A percentile compares a stretch with the other conserved stretches of the same genome.
Conservation (phyloP, 768 basidiomycete species). For the Tricholoma bakamatsutake region DNA sequence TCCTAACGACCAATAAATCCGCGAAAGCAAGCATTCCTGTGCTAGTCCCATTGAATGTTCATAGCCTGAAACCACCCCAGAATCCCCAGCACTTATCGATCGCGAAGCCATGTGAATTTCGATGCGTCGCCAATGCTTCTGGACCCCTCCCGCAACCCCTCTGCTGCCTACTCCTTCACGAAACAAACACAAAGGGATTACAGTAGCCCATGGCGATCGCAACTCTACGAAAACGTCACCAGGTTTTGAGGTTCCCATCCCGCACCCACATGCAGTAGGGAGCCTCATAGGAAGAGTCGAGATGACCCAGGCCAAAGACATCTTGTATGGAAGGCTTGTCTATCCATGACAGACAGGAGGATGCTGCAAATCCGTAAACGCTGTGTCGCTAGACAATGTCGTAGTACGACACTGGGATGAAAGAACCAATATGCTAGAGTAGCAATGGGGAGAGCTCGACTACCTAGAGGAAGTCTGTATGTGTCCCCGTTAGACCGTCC, state of each 20-base stretch:
- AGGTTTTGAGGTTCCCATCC: slow-evolving; percentile 34
- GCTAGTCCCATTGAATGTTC: slow-evolving; percentile 19
- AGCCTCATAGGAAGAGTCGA: slow-evolving; percentile 34
- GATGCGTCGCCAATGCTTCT: slow-evolving; percentile 49
- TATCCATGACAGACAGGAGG: slow-evolving; percentile 3
- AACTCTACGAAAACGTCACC: slow-evolving; percentile 46
- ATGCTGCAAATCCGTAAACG: slow-evolving; percentile 1
- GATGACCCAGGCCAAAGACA: slow-evolving; percentile 33
- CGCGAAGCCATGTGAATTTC: slow-evolving; percentile 50
- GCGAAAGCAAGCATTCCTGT: slow-evolving; percentile 24
- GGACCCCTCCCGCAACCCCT: slow-evolving; percentile 30
- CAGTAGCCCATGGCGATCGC: slow-evolving; percentile 47
- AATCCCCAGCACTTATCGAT: slow-evolving; percentile 13
- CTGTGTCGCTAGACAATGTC: not conserved
- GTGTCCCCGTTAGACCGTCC: slow-evolving; percentile 9
- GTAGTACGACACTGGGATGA: slow-evolving; percentile 5
- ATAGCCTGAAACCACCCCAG: slow-evolving; percentile 2
- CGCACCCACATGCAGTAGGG: slow-evolving; percentile 13
- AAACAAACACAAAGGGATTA: slow-evolving; percentile 16
- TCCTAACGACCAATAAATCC: slow-evolving; percentile 5
- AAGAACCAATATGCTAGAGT: slow-evolving; percentile 18
- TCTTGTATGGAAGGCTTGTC: slow-evolving; percentile 35
- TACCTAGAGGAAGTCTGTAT: slow-evolving; percentile 7
- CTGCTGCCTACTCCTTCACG: slow-evolving; percentile 10
- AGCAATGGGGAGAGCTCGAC: slow-evolving; percentile 21